Evolutionary conservation across 805 yeast species (phyloP), one percentile per base, ranked within the genome.

Genomic region (Starmerella powellii): DNA sequence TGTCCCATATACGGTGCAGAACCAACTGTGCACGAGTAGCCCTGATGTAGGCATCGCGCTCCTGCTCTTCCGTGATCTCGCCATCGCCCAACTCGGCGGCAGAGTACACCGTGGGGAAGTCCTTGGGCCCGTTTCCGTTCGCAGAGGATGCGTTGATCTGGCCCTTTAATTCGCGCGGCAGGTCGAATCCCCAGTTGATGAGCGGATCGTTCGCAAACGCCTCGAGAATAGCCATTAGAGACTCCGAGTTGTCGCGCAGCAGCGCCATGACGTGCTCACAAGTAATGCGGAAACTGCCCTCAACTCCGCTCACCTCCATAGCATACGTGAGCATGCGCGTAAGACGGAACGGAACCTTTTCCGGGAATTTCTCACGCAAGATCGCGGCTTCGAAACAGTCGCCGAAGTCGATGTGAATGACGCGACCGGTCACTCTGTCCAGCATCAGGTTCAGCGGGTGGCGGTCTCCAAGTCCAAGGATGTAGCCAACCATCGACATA

Each of bases 321-420:
- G 97, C 99, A 60, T 86, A 86, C 18, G 93, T 86, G 50, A 93
- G 69, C 99, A 91, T 91, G 61, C 98, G 70, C 0, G 99, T 91
- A 45, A 91, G 70, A 60, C 99, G 72, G 67, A 91, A 91, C 6
- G 99, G 99, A 19, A 91, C 98, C 60, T 87, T 88, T 56, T 91
- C 99, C 0, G 99, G 99, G 61, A 82, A 93, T 59, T 91, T 91
- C 53, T 93, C 98, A 52, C 99, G 74, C 47, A 91, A 64, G 38
- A 88, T 86, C 0, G 99, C 98, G 2, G 97, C 95, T 60, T 91
- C 99, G 57, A 91, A 91, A 72, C 99, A 91, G 60, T 91, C 99
- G 51, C 98, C 99, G 63, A 88, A 91, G 69, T 91, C 99, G 63
- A 91, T 88, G 59, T 91, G 99, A 30, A 91, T 74, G 39, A 91